These are phyloP conservation scores for Claviceps maximensis DNA, from an alignment of 2,329 filamentous ascomycete genomes.

Conservation along the genomic window DNA sequence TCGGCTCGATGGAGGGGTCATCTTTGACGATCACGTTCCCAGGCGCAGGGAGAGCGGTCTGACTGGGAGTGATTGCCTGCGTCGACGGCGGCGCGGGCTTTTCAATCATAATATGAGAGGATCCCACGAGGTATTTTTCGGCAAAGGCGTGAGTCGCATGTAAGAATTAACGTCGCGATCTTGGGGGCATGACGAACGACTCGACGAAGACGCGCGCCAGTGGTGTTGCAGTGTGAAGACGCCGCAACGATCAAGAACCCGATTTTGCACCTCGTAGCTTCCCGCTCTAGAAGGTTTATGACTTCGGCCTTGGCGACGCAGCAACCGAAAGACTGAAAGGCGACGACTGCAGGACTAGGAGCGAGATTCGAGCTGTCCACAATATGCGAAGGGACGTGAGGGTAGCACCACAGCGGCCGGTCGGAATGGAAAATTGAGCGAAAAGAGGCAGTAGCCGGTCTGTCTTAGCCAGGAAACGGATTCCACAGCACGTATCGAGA, in stretches of 20 bases:
- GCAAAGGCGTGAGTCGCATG: conserved; percentile 23
- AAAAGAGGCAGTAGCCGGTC: not conserved
- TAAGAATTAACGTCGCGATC: conserved; percentile 35
- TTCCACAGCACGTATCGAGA: conserved; percentile 10
- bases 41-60: conserved; percentile 28
- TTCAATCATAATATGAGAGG: conserved; percentile 49
- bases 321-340: not conserved
- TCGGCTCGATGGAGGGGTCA: conserved; percentile 24
- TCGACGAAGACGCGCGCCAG: conserved; percentile 27
- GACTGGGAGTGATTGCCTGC: conserved; percentile 43
- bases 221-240: not conserved
- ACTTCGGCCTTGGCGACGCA: conserved; percentile 1
- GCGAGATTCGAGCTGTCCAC: not conserved
- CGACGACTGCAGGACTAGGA: not conserved
- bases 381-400: not conserved
- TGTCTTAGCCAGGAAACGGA: conserved; percentile 8
- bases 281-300: not conserved
- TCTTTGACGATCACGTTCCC: conserved; percentile 21
- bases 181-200: conserved; percentile 48
- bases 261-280: not conserved
- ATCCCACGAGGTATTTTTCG: conserved; percentile 28
- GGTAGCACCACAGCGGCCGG: conserved; percentile 2
- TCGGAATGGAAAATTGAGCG: conserved; percentile 4
- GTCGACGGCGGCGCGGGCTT: conserved; percentile 39
- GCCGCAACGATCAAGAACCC: conserved; percentile 4